Conservation (phyloP, 2,329 filamentous ascomycete genomes). For the Hymenoscyphus fructigenus region DNA sequence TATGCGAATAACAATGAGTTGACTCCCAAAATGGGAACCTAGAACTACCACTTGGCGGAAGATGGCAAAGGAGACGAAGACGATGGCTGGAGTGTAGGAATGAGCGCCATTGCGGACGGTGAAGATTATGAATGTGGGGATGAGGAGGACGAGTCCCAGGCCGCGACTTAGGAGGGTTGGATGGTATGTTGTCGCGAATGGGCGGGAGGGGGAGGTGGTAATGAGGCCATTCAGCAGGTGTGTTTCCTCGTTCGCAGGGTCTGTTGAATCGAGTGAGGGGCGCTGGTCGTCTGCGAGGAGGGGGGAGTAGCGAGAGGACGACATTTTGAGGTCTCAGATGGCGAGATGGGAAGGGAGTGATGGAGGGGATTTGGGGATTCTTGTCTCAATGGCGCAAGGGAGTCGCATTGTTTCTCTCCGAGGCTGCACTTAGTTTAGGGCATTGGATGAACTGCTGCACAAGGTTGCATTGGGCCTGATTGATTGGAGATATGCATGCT, state of each 20-base stretch:
- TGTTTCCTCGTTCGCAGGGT: slow-evolving; percentile 13
- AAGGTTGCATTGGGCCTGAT: not conserved
- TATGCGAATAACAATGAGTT: slow-evolving; percentile 20
- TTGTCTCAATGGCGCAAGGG: not conserved
- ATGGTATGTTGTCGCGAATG: slow-evolving; percentile 22
- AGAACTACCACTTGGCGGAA: slow-evolving; percentile 22
- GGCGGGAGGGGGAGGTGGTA: slow-evolving; percentile 20
- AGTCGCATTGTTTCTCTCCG: not conserved
- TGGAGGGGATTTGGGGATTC: not conserved
- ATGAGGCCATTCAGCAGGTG: slow-evolving; percentile 16
- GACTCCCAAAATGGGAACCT: slow-evolving; percentile 20
- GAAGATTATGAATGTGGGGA: slow-evolving; percentile 27
- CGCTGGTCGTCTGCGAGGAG: slow-evolving; percentile 19
- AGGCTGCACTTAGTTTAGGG: not conserved
- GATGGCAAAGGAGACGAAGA: slow-evolving; percentile 26
- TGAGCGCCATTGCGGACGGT: slow-evolving; percentile 15
- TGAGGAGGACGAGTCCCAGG: slow-evolving; percentile 19
- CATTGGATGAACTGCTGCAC: not conserved
- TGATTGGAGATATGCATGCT: no score
- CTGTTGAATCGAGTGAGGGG: slow-evolving; percentile 13
- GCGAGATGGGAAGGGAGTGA: not conserved
- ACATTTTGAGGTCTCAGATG: slow-evolving; percentile 14
- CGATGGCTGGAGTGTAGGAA: slow-evolving; percentile 10
- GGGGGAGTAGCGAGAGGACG: slow-evolving; percentile 19
- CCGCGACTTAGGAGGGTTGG: slow-evolving; percentile 18